Base-by-base conservation (phyloP, 768 basidiomycete species). In the Mycena crocata region DNA sequence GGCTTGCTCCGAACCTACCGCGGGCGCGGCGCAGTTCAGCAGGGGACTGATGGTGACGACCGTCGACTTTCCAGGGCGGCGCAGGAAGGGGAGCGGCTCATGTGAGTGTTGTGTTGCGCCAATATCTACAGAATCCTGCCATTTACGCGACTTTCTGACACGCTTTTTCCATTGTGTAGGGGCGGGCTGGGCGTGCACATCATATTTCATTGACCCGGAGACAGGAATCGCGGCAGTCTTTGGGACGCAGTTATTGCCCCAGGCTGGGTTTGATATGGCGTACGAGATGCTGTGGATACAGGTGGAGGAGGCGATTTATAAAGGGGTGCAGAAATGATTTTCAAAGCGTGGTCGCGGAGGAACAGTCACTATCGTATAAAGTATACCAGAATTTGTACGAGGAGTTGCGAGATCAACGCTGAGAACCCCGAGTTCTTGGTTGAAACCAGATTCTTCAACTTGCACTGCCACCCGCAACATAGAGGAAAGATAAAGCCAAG, bases 161-260 rank as follows among this genome's bases (percentile, higher is more conserved):
- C 19, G 14, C 5, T 45, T 26, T 57, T 30, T 17, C n/a, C 34
- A 12, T 46, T 9, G 37, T 23, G 5, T 23, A 79, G 79, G 79
- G 79, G 72, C 57, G 30, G 80, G 80, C 30, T 81, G 77, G 77
- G 79, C 79, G n/a, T 74, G 74, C 28, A 80, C 81, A 2, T 75
- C 69, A 42, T 75, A 74, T 52, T 75, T 78, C 37, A 71, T 81
- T 52, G 81, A 82, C 59, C 79, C 79, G 24, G 70, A 67, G 5
- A 77, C 78, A 2, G 80, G 80, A 3, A 71, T 82, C 35, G 79
- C 79, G 1, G 71, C 71, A 4, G 78, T 80, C 1, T 76, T 78
- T 59, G 80, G 78, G 17, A 78, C 78, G 13, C 81, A 82, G 58
- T 52, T 81, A 2, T 8, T 51, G 30, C 62, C 62, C 31, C 2